A percentile compares a stretch with the other conserved stretches of the same genome.
These are phyloP conservation scores for Coemansia sp. DNA, from an alignment of 192 early-diverging fungal genomes.

Conservation along the genomic window DNA sequence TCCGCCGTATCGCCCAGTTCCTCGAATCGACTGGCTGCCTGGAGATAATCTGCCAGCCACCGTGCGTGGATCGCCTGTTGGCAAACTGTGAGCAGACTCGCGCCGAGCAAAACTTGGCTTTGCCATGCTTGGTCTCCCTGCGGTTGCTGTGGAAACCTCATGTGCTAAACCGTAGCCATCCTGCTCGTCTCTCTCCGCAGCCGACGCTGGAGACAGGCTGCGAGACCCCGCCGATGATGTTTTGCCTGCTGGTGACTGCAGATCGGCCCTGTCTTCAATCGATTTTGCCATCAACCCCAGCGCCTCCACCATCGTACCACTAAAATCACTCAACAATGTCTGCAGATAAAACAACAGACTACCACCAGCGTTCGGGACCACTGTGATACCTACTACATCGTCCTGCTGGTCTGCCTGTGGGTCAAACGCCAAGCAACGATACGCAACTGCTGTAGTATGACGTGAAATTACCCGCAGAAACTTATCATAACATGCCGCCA, in stretches of 20 bases:
- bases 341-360: constrained; percentile 31
- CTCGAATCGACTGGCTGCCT: background rate
- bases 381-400: constrained; percentile 30
- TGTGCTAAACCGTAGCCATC: background rate
- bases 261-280: constrained; percentile 34
- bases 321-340: constrained; percentile 29
- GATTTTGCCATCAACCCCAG: constrained; percentile 44
- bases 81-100: constrained; percentile 19
- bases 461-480: constrained; percentile 28
- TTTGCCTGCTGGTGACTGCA: constrained; percentile 5
- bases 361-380: constrained; percentile 21
- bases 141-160: background rate
- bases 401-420: constrained; percentile 19
- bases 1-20: constrained; percentile 30
- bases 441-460: constrained; percentile 39
- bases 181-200: background rate
- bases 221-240: background rate
- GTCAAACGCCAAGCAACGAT: constrained; percentile 44
- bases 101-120: constrained; percentile 4
- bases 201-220: constrained; percentile 9
- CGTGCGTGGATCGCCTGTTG: constrained; percentile 11
- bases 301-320: constrained; percentile 39
- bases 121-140: background rate
- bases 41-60: background rate
- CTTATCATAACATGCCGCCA: constrained; percentile 24